These are phyloP conservation scores for Phytophthora macrochlamydospora DNA, from an alignment of 352 stramenopile species.

Conservation along the genomic window DNA sequence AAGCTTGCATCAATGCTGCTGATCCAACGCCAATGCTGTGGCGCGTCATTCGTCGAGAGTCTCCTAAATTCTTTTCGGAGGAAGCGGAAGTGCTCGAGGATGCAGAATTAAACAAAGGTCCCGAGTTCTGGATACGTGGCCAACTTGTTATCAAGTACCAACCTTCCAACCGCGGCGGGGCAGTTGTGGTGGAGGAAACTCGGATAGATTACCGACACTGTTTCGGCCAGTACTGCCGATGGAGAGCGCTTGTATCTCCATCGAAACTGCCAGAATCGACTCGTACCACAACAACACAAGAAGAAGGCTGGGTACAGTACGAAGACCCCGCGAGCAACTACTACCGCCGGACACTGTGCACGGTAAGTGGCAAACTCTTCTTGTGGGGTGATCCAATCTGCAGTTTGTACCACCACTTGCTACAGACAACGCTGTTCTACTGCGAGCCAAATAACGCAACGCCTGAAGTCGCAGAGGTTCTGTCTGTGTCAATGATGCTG, in stretches of 20 bases:
- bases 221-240: slow-evolving; percentile 25
- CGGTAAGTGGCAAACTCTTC: slow-evolving; percentile 31
- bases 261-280: neutral
- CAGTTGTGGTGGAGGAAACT: slow-evolving; percentile 31
- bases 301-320: slow-evolving; percentile 27
- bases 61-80: slow-evolving; percentile 14
- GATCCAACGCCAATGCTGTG: slow-evolving; percentile 34
- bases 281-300: slow-evolving; percentile 4
- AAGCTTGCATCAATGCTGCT: slow-evolving; percentile 39
- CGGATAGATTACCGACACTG: slow-evolving; percentile 32
- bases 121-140: slow-evolving; percentile 31
- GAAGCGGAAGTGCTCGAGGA: slow-evolving; percentile 13
- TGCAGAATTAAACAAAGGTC: slow-evolving; percentile 9
- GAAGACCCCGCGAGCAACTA: slow-evolving; percentile 27
- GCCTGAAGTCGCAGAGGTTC: slow-evolving; percentile 21
- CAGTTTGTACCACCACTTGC: slow-evolving; percentile 67
- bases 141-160: slow-evolving; percentile 35
- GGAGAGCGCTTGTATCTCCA: slow-evolving; percentile 27
- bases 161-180: neutral
- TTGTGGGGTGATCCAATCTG: slow-evolving; percentile 61
- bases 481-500: slow-evolving; percentile 36
- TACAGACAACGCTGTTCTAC: slow-evolving; percentile 64
- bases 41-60: slow-evolving; percentile 38
- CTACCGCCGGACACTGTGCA: slow-evolving; percentile 29
- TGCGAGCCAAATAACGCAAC: slow-evolving; percentile 21